Conservation (phyloP, 2,329 filamentous ascomycete genomes). For the Alternaria longipes region DNA sequence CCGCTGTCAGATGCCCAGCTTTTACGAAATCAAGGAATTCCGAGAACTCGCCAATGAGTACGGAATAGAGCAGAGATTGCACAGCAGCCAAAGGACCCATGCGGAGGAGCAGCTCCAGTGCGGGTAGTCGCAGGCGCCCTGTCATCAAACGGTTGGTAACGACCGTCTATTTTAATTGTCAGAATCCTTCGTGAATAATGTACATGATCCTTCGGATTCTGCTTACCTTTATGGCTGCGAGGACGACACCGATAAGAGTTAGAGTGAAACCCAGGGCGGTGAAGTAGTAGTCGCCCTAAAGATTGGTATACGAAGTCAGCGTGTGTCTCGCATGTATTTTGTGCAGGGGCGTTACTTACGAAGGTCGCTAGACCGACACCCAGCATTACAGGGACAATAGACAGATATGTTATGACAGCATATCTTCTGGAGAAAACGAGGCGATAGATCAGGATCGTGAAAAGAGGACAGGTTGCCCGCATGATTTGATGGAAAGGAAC, state of each 20-base stretch:
- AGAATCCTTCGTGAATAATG: background rate
- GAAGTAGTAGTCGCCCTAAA: slow-evolving; percentile 9
- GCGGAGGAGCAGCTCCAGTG: slow-evolving; percentile 9
- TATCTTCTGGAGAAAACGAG: too few species aligned
- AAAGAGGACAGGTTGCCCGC: too few species aligned
- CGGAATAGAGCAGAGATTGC: slow-evolving; percentile 10
- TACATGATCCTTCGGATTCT: background rate
- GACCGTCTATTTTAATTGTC: slow-evolving; percentile 3
- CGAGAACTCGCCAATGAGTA: slow-evolving; percentile 10
- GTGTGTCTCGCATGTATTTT: too few species aligned
- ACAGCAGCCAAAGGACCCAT: slow-evolving; percentile 10
- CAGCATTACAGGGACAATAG: too few species aligned
- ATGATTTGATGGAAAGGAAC: too few species aligned
- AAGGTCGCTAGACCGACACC: too few species aligned
- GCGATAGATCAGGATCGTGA: too few species aligned
- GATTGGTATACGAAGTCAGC: background rate
- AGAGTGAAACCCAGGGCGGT: slow-evolving; percentile 5
- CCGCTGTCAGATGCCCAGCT: slow-evolving; percentile 1
- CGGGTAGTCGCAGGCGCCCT: slow-evolving; percentile 7
- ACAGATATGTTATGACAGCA: too few species aligned
- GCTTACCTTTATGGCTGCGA: slow-evolving; percentile 9
- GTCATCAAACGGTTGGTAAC: slow-evolving; percentile 13
- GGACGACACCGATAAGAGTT: slow-evolving; percentile 8
- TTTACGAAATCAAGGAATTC: slow-evolving; percentile 4
- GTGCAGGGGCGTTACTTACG: too few species aligned